Evolutionary conservation across 371 early-diverging fungal species (phyloP), one percentile per base, ranked within the genome.

Genomic region (Smittium culicis): DNA sequence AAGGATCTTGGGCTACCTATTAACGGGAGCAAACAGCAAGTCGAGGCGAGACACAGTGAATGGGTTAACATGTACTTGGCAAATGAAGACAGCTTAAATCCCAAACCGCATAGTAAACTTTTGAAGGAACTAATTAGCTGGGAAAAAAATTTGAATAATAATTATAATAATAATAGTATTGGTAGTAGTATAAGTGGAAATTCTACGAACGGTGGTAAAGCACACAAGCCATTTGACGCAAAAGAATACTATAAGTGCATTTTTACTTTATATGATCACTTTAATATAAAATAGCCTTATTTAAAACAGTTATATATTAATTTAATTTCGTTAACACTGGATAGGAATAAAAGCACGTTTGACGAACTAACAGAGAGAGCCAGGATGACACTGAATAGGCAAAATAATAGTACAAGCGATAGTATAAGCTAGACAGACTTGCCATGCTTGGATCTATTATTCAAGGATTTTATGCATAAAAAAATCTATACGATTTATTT

Each of bases 1-100:
- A 71, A 72, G 77, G 81, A 85, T 35, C 74, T 83, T 14, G 85
- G 83, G 0, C 68, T 86, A n/a, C 71, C 83, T 8, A 66, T 76
- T 25, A 72, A 78, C 61, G 87, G 87, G 17, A 82, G 81, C 71
- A 82, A 79, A 67, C 71, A 74, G 14, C 72, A 77, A 64, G 71
- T 86, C 75, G 75, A 78, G 57, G 78, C 79, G 68, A 76, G 87
- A 0, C 85, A 86, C 62, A 74, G 76, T 16, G 85, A 86, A 67
- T 86, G 80, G 69, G 68, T 82, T 29, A 85, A 80, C 33, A 69
- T 84, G 34, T 86, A 81, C 70, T 76, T 83, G 69, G 85, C 87
- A 32, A 86, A 86, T 65, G 73, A 78, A 58, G 87, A 86, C 67
- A 72, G 84, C 0, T 71, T 70, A 8, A 68, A 79, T 27, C 85